These are phyloP conservation scores for Glycine soja DNA, from an alignment of 306 rosid species.

Conservation along the genomic window DNA sequence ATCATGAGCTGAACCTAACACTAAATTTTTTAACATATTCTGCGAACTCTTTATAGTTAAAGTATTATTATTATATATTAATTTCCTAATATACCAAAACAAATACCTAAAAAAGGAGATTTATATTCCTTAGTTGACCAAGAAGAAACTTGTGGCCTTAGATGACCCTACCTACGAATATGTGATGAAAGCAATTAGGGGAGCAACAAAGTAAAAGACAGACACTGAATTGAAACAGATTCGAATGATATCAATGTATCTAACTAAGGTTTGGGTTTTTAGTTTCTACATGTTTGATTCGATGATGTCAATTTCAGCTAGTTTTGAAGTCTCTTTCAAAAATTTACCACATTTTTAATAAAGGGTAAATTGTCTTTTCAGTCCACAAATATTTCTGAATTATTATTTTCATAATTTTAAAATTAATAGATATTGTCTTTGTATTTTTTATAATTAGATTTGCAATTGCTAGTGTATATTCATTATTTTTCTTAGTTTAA, in stretches of 20 bases:
- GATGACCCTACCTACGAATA: background rate
- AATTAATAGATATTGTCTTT: background rate
- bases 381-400: background rate
- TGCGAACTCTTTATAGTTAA: too few relatives aligned
- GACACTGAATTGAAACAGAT: background rate
- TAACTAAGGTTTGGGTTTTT: background rate
- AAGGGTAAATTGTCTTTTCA: background rate
- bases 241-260: slow-evolving; percentile 1
- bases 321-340: background rate
- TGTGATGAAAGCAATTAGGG: background rate
- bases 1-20: slow-evolving; percentile 60
- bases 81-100: slow-evolving; percentile 8
- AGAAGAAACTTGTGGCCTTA: slow-evolving; percentile 27
- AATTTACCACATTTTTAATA: background rate
- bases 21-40: background rate
- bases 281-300: background rate
- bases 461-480: too few relatives aligned
- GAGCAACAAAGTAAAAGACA: background rate
- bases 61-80: background rate
- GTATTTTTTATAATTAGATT: background rate
- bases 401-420: background rate
- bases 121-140: slow-evolving; percentile 41
- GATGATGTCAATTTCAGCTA: background rate
- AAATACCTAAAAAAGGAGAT: slow-evolving; percentile 34
- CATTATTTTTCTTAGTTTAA: too few relatives aligned